Conservation (phyloP, 2,329 filamentous ascomycete species). For the Catunica adiposa region DNA sequence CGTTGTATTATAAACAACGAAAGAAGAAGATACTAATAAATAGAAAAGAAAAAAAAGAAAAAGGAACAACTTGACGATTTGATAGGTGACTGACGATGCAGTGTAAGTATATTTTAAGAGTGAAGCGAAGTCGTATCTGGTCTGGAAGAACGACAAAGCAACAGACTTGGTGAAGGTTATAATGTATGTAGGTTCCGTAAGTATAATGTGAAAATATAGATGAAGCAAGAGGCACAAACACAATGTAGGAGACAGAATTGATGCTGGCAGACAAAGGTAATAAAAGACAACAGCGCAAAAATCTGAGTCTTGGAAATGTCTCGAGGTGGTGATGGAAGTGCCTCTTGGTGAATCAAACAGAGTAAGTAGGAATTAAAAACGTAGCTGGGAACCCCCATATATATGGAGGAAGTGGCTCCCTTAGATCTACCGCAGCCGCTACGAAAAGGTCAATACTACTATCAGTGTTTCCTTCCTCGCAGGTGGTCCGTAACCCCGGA, state of each 20-base stretch:
- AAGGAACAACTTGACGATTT: too few species aligned
- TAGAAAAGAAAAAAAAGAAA: too few species aligned
- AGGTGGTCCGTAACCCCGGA: neutral
- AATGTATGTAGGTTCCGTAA: neutral
- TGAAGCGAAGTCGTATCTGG: neutral
- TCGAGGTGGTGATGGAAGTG: neutral
- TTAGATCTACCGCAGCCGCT: neutral
- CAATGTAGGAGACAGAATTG: slow-evolving; percentile 1
- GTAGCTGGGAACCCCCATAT: slow-evolving; percentile 1
- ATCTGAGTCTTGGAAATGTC: slow-evolving; percentile 2
- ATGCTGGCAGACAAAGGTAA: neutral
- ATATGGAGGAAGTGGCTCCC: neutral
- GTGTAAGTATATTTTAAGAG: too few species aligned
- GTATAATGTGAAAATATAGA: neutral
- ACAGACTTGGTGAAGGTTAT: neutral
- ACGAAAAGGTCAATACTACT: neutral
- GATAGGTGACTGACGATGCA: too few species aligned
- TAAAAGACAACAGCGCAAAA: neutral
- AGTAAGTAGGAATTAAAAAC: neutral
- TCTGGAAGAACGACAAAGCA: slow-evolving; percentile 4
- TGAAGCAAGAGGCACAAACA: slow-evolving; percentile 2
- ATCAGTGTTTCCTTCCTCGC: neutral
- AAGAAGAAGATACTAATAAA: neutral
- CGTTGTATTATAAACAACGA: neutral
- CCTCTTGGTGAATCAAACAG: slow-evolving; percentile 2